Evolutionary conservation across 2,329 filamentous ascomycete genomes (phyloP), one percentile per base, ranked within the genome.

Genomic region (Aspergillus sp.): DNA sequence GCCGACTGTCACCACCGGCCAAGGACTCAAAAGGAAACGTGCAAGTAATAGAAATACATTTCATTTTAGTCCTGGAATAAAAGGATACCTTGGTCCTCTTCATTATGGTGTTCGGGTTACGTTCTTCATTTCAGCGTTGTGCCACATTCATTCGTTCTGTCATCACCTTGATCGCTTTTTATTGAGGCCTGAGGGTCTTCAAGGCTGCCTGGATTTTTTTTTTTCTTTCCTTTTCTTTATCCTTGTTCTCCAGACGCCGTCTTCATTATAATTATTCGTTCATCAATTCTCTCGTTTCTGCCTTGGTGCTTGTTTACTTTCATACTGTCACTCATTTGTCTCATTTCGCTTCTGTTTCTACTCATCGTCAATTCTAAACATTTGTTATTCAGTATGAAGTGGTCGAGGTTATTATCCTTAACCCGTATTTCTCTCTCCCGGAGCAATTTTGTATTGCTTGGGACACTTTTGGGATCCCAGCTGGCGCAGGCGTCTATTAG

Each of bases 381-480:
- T 43, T 43, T n/a, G 6, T 43, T 41, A 9, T 13, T 22, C 20
- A 43, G n/a, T 12, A 43, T 43, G 41, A 27, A 27, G 41, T 30
- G 22, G 22, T 43, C 23, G 3, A 22, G 20, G 41, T 12, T 39
- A 39, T 39, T 39, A 39, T 39, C 22, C 7, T 27, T 25, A 27
- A n/a, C 41, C 41, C 13, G 23, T 27, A 13, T 27, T 25, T 27
- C 15, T 12, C 15, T 19, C 37, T 39, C 3, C 17, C 10, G 37
- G 15, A 5, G 37, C 37, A 19, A 19, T 20, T 13, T 9, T 7
- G 12, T 39, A 39, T 17, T 48, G 7, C 39, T 57, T 6, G 35
- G 45, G 7, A 48, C 48, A 25, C 43, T 63, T 13, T 52, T 63
- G 19, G 57, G 53, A 30, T 49, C 52, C 30, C 56, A 57, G 53